phyloP scores from a whole-genome alignment of 2,329 filamentous ascomycete species.

The Aspergillus intermedius region DNA sequence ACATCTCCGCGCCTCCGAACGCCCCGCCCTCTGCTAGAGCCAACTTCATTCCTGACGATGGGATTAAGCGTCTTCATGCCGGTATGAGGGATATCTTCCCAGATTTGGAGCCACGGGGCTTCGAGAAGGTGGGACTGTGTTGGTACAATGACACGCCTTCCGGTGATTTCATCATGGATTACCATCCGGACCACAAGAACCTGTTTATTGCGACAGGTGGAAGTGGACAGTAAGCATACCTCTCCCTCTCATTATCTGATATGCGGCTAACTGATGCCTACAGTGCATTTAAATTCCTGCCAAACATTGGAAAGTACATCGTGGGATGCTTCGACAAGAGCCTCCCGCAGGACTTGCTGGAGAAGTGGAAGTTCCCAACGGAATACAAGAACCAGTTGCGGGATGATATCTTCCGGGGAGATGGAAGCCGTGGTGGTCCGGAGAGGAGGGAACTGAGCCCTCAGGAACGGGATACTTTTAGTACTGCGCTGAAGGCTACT shows the following conservation, averaged over 20 bases:
- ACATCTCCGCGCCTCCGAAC: constrained; percentile 16
- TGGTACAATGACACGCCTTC: constrained; percentile 67
- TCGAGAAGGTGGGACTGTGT: constrained; percentile 55
- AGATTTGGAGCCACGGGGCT: constrained; percentile 50
- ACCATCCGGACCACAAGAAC: constrained; percentile 51
- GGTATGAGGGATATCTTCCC: constrained; percentile 56
- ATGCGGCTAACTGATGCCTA: too few relatives aligned
- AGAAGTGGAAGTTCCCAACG: constrained; percentile 49
- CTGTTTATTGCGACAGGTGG: constrained; percentile 24
- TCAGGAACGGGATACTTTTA: constrained; percentile 11
- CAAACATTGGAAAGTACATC: constrained; percentile 56
- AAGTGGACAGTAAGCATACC: constrained; percentile 22
- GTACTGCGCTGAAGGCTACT: constrained; percentile 13
- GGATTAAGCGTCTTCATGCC: constrained; percentile 50
- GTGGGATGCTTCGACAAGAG: constrained; percentile 47
- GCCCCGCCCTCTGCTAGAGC: constrained; percentile 16
- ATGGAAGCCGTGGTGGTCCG: constrained; percentile 28
- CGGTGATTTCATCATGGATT: constrained; percentile 62
- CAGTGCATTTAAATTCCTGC: constrained; percentile 57
- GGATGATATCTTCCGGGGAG: constrained; percentile 14
- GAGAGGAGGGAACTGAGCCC: constrained; percentile 19
- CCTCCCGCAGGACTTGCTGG: constrained; percentile 46
- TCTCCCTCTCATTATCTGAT: too few relatives aligned
- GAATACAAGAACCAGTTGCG: constrained; percentile 14
- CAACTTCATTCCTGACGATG: constrained; percentile 43